Conservation (phyloP, 371 early-diverging fungal genomes). For the Cokeromyces recurvatus region DNA sequence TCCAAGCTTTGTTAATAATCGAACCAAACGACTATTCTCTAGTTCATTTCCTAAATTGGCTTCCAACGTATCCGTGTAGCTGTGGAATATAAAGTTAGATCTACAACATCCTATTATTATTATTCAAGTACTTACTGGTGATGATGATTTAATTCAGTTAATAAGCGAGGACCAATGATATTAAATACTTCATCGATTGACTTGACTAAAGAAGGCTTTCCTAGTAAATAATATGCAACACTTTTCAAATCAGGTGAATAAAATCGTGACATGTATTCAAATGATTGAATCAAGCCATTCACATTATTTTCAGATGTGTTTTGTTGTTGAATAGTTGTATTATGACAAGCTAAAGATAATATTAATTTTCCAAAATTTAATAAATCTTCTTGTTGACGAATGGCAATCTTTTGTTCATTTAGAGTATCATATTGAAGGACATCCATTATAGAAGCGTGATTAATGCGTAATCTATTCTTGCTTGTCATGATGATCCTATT, state of each 20-base stretch:
- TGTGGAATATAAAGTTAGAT: no score
- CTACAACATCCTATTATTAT: not conserved
- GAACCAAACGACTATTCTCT: slow-evolving; percentile 85
- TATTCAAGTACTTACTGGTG: slow-evolving; percentile 47
- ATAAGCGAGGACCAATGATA: slow-evolving; percentile 73
- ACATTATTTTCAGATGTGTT: no score
- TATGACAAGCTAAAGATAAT: slow-evolving; percentile 70
- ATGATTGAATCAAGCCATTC: slow-evolving; percentile 67
- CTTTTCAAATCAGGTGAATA: slow-evolving; percentile 80
- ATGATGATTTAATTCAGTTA: slow-evolving; percentile 71
- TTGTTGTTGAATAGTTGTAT: slow-evolving; percentile 41
- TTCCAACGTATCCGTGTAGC: slow-evolving; percentile 78
- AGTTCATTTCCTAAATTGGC: slow-evolving; percentile 73
- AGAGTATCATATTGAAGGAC: slow-evolving; percentile 67
- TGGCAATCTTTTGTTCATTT: slow-evolving; percentile 49
- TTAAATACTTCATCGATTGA: slow-evolving; percentile 80
- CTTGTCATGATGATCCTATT: slow-evolving; percentile 81
- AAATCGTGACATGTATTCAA: slow-evolving; percentile 69
- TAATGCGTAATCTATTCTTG: slow-evolving; percentile 79
- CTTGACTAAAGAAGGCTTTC: slow-evolving; percentile 71
- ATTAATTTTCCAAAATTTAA: slow-evolving; percentile 85
- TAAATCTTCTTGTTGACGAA: slow-evolving; percentile 84
- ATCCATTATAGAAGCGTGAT: slow-evolving; percentile 82
- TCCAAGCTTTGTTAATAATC: slow-evolving; percentile 82
- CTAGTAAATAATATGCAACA: slow-evolving; percentile 74